Percentiles rank a stretch among this genome's conserved stretches.
Conservation (phyloP, 2,329 filamentous ascomycete genomes). For the Capronia epimyces region DNA sequence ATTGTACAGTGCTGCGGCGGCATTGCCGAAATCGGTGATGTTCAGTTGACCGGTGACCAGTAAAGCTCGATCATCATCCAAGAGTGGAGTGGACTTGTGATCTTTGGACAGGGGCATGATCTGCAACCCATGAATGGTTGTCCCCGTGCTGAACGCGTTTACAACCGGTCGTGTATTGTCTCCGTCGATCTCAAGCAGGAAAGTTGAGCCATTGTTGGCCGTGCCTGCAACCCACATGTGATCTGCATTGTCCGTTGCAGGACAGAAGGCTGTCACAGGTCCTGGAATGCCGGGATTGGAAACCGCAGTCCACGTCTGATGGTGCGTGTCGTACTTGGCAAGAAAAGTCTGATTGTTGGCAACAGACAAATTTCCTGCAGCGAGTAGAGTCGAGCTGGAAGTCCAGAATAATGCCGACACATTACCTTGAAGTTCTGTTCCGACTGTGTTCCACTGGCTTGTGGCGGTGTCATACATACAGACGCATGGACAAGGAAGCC, state of each 20-base stretch:
- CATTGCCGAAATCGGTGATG: slow-evolving; percentile 69
- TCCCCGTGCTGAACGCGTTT: slow-evolving; percentile 57
- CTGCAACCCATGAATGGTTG: slow-evolving; percentile 72
- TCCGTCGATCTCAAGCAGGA: slow-evolving; percentile 77
- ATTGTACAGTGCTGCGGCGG: slow-evolving; percentile 82
- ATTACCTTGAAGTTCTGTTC: slow-evolving; percentile 63
- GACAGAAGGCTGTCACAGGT: slow-evolving; percentile 67
- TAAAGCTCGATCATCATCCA: slow-evolving; percentile 65
- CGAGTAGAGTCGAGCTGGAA: slow-evolving; percentile 63
- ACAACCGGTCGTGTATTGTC: slow-evolving; percentile 63
- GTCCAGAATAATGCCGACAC: slow-evolving; percentile 73
- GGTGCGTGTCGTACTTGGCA: slow-evolving; percentile 65
- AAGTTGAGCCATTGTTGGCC: slow-evolving; percentile 62
- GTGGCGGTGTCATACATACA: slow-evolving; percentile 69
- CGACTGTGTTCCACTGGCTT: slow-evolving; percentile 74
- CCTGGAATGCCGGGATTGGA: slow-evolving; percentile 65
- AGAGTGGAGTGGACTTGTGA: slow-evolving; percentile 59
- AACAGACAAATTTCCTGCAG: slow-evolving; percentile 69
- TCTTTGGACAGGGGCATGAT: slow-evolving; percentile 65
- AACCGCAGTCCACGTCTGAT: slow-evolving; percentile 61
- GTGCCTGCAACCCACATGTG: slow-evolving; percentile 79
- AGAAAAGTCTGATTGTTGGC: slow-evolving; percentile 62
- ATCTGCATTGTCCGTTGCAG: slow-evolving; percentile 65
- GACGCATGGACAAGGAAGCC: slow-evolving; percentile 72
- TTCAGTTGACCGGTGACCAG: slow-evolving; percentile 79